Evolutionary conservation across 305 asterid species (phyloP).

Genomic region (Caryopteris hybrid): DNA sequence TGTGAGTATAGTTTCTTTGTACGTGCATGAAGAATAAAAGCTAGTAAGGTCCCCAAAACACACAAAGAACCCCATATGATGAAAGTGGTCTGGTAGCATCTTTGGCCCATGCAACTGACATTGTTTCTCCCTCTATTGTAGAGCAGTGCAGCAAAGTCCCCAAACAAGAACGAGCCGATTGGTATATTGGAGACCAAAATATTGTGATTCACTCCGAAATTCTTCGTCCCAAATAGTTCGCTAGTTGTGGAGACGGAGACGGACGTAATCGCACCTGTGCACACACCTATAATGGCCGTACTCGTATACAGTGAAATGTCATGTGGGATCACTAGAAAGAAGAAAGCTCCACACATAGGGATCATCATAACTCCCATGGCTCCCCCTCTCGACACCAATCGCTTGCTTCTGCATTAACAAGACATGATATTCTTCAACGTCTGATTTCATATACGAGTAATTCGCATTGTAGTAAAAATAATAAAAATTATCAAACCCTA

Average conservation of each 20-base stretch:
- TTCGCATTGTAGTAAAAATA: not conserved
- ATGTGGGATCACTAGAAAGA: conserved; percentile 34
- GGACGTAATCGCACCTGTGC: conserved; percentile 73
- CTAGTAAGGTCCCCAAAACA: conserved; percentile 46
- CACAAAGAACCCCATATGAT: conserved; percentile 62
- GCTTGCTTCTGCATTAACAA: conserved; percentile 33
- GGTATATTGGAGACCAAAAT: conserved; percentile 73
- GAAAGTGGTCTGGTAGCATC: conserved; percentile 57
- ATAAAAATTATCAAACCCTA: not conserved
- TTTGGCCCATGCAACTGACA: conserved; percentile 44
- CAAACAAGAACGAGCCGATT: conserved; percentile 73
- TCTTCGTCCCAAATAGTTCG: conserved; percentile 59
- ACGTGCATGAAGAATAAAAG: conserved; percentile 50
- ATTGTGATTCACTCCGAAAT: conserved; percentile 78
- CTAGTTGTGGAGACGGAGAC: conserved; percentile 67
- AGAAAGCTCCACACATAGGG: conserved; percentile 74
- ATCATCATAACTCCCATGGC: conserved; percentile 58
- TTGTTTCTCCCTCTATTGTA: conserved; percentile 29
- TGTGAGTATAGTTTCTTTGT: conserved; percentile 36
- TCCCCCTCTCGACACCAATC: conserved; percentile 44
- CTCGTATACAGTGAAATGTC: conserved; percentile 38
- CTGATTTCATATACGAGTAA: too few relatives aligned
- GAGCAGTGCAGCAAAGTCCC: conserved; percentile 58
- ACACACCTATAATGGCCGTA: conserved; percentile 63
- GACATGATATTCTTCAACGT: not conserved